Percentiles rank a stretch among this genome's conserved stretches.
Evolutionary conservation across 768 basidiomycete species (phyloP).

Genomic region (Rhodosporidiobolus odoratus): DNA sequence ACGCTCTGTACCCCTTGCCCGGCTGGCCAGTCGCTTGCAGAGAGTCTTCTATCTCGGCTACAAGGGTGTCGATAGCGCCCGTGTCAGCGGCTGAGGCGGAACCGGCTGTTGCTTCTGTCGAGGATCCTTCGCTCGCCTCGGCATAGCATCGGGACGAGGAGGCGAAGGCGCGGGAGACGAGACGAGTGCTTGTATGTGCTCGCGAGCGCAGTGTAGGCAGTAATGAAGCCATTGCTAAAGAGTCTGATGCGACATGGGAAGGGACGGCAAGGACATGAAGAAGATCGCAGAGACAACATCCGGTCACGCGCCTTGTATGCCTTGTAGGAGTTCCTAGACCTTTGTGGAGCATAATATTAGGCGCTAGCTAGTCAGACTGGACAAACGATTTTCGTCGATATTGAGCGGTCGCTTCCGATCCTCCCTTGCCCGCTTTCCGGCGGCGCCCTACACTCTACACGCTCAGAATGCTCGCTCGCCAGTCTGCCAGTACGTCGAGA

Average conservation of each 20-base stretch:
- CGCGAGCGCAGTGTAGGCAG: slow-evolving; percentile 7
- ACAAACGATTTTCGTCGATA: no score
- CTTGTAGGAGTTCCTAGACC: no score
- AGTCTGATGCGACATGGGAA: neutral
- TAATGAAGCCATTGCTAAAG: neutral
- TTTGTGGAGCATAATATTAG: no score
- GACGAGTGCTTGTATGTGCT: neutral
- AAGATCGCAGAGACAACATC: no score
- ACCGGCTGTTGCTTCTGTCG: slow-evolving; percentile 13
- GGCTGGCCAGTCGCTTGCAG: neutral
- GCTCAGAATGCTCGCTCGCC: no score
- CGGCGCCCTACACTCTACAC: no score
- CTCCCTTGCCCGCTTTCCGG: no score
- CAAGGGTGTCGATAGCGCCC: slow-evolving; percentile 6
- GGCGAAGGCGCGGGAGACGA: slow-evolving; percentile 1
- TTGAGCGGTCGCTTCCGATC: no score
- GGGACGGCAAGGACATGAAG: no score
- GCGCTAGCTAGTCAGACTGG: no score
- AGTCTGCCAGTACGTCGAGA: no score
- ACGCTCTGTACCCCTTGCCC: slow-evolving; percentile 28
- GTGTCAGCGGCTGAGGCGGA: slow-evolving; percentile 3
- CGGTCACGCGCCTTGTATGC: no score
- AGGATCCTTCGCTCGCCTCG: neutral
- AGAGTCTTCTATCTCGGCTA: neutral
- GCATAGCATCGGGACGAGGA: slow-evolving; percentile 9